Base-by-base conservation (phyloP, 2,329 filamentous ascomycete genomes). In the Talaromyces funiculosus region DNA sequence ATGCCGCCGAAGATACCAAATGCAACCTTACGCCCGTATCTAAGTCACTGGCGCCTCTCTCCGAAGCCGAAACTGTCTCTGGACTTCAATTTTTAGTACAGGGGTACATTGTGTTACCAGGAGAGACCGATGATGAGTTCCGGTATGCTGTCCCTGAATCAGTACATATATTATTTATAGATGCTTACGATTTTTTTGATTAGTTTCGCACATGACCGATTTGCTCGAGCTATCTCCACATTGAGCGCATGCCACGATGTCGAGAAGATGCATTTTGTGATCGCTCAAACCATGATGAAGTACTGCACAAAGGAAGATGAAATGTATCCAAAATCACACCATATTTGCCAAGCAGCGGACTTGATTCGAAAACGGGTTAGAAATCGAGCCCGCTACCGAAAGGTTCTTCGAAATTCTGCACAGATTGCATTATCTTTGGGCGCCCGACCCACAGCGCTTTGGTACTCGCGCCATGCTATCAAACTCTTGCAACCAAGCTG, bases 181-280 rank as follows among this genome's bases (percentile, higher is more conserved):
- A 33, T 22, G 10, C 47, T 51, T 20, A 51, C 29, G n/a, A 18
- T 20, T 20, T 33, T n/a, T 55, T 37, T n/a, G 6, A 43, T 8
- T 63, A 86, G 86, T 35, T 97, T 97, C 72, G 86, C 88, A 35
- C 92, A 97, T 72, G 92, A 97, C 72, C 85, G 92, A 57, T 95
- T 95, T 68, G 82, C 92, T 55, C 86, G 89, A 70, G 90, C 90
- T 16, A 86, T 90, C 5, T 80, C 84, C 14, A 82, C 84, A 4
- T 78, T 96, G 56, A 85, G 84, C 63, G 86, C 92, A 69, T 86
- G 84, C 68, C 78, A 77, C 54, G 86, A 89, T 59, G 78, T 83
- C 22, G 79, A 83, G 20, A 89, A 89, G 67, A 97, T 97, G 92
- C 92, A 97, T 73, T 97, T 92, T 67, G 86, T 92, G 49, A 90